Evolutionary conservation across 176 grass and related monocot genomes (phyloP).

Genomic region (Bolboschoenus planiculmis): DNA sequence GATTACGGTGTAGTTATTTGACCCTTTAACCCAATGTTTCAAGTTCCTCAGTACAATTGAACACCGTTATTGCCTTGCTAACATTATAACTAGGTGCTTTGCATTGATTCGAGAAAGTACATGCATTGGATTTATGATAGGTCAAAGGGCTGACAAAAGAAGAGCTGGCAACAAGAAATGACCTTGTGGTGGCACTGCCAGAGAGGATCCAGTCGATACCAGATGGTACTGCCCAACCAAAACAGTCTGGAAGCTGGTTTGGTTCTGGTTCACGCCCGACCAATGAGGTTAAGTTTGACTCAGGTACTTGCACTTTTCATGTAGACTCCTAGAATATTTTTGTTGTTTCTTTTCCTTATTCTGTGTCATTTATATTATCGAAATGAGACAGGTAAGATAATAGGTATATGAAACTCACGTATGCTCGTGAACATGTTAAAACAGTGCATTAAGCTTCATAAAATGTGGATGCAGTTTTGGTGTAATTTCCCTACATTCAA

Average conservation of each 20-base stretch:
- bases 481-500: background rate
- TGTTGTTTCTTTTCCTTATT: background rate
- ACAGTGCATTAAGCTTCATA: background rate
- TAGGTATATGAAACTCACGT: background rate
- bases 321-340: background rate
- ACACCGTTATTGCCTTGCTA: background rate
- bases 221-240: conserved; percentile 64
- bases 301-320: conserved; percentile 32
- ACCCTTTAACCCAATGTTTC: background rate
- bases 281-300: conserved; percentile 62
- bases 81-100: background rate
- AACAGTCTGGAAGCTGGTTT: conserved; percentile 66
- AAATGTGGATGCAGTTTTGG: background rate
- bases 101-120: too few species aligned
- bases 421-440: background rate
- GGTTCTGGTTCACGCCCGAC: conserved; percentile 65
- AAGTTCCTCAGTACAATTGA: background rate
- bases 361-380: background rate
- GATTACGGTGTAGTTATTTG: background rate
- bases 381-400: background rate
- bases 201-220: conserved; percentile 89
- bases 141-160: conserved; percentile 96
- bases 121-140: conserved; percentile 36
- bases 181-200: conserved; percentile 73
- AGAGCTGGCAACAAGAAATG: conserved; percentile 61